A percentile compares a stretch with the other conserved stretches of the same genome.
Conservation (phyloP, 306 rosid genomes). For the Phaseolus lunatus region DNA sequence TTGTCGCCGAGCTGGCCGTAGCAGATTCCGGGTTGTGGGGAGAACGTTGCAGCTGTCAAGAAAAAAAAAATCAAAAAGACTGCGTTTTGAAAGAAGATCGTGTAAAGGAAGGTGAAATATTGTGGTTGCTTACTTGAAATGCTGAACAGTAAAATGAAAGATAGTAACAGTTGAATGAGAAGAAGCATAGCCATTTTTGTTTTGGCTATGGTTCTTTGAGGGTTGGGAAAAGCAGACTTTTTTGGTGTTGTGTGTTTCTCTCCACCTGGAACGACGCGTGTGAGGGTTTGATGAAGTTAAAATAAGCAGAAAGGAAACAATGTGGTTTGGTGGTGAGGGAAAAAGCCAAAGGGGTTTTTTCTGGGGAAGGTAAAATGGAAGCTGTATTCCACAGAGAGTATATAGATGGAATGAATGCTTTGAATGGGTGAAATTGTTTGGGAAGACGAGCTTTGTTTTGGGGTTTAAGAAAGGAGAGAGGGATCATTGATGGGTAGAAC, state of each 20-base stretch:
- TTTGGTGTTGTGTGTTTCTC: not conserved
- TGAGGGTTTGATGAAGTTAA: not conserved
- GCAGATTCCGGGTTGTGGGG: conserved; percentile 68
- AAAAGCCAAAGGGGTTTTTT: conserved; percentile 2
- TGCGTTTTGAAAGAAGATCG: not conserved
- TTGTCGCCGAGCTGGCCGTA: conserved; percentile 84
- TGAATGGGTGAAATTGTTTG: not conserved
- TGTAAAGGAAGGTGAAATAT: not conserved
- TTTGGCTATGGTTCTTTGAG: not conserved
- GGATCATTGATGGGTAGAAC: not conserved
- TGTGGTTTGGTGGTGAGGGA: not conserved
- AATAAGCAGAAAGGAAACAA: not conserved
- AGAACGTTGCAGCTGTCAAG: conserved; percentile 57
- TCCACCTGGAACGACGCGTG: not conserved
- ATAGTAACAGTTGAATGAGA: conserved; percentile 43
- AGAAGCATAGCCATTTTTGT: conserved; percentile 41
- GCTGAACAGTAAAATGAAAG: conserved; percentile 42
- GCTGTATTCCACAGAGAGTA: not conserved
- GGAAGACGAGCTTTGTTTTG: not conserved
- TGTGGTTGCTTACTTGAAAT: conserved; percentile 47
- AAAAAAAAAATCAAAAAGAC: not conserved
- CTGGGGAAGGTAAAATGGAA: conserved; percentile 22
- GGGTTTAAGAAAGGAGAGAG: not conserved
- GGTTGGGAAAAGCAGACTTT: not conserved
- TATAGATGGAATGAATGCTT: not conserved